Evolutionary conservation across 2,329 filamentous ascomycete species (phyloP), one percentile per base, ranked within the genome.

Genomic region (Trichophyton verrucosum): DNA sequence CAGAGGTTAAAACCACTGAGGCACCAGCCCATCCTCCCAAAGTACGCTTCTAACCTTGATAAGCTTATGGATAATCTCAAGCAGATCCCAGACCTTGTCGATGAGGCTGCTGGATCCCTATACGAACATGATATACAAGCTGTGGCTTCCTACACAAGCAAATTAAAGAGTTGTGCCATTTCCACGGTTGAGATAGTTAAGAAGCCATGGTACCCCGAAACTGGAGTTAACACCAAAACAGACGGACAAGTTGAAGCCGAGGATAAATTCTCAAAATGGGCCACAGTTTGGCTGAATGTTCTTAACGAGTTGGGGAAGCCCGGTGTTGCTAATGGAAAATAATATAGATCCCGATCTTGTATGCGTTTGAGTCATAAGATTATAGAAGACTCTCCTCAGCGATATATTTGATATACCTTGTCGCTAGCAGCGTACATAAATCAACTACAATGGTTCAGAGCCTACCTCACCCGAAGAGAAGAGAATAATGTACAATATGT

Each of bases 241-340:
- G 86, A 87, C 51, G 83, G 58, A 5, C 44, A 30, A 85, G 66
- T 70, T 72, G 5, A 74, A 75, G 81, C 80, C 0, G 78, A 81
- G 0, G 91, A 96, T 68, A 88, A 87, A 67, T 95, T 95, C 69
- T 87, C 85, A 0, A 77, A 81, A 15, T 95, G 91, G 91, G 83
- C 81, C n/a, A 77, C 76, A 57, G 82, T 80, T 58, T 84, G 81
- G 80, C 62, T 72, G 42, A 74, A 72, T 55, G 76, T 77, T 24
- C 65, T 80, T 60, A 72, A 75, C 22, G 73, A 75, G 63, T 71
- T 76, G 36, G 68, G 68, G 66, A 74, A 70, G 63, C 65, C 71
- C 9, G 63, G 42, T 38, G 8, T 38, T 20, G 20, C 20, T 4
- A 51, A 51, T 9, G 46, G 27, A 13, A 27, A 51, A 24, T 24